Conservation (phyloP, 1,139 yeast species). For the Taphrina populina region DNA sequence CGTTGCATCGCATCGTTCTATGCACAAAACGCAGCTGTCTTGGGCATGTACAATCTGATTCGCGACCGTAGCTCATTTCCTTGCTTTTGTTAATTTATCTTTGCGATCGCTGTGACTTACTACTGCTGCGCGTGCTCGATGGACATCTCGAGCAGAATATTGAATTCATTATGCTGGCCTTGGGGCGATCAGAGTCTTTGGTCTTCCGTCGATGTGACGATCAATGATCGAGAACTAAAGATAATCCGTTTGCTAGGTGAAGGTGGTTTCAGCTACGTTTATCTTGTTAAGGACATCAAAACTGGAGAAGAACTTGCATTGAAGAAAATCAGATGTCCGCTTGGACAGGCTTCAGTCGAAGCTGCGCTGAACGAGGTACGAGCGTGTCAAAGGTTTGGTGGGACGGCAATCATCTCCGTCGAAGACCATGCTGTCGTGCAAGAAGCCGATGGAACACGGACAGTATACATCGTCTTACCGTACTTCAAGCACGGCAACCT, state of each 20-base stretch:
- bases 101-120: too few relatives aligned
- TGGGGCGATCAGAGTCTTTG: too few relatives aligned
- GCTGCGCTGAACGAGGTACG: constrained; percentile 75
- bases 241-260: constrained; percentile 78
- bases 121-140: too few relatives aligned
- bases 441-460: constrained; percentile 73
- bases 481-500: constrained; percentile 63
- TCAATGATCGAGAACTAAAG: constrained; percentile 11
- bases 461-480: constrained; percentile 76
- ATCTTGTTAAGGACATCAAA: constrained; percentile 58
- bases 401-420: constrained; percentile 62
- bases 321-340: constrained; percentile 84
- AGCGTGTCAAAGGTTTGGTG: constrained; percentile 66
- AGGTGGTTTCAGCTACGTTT: constrained; percentile 88
- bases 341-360: constrained; percentile 72
- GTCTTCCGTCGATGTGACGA: too few relatives aligned
- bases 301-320: constrained; percentile 63
- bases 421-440: constrained; percentile 65
- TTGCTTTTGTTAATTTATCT: too few relatives aligned
- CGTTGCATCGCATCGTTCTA: too few relatives aligned
- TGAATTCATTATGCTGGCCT: too few relatives aligned
- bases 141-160: too few relatives aligned
- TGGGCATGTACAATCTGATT: too few relatives aligned
- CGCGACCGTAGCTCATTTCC: too few relatives aligned
- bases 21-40: too few relatives aligned